phyloP scores from a whole-genome alignment of 345 rosid species.

The Gossypium ekmanianum region DNA sequence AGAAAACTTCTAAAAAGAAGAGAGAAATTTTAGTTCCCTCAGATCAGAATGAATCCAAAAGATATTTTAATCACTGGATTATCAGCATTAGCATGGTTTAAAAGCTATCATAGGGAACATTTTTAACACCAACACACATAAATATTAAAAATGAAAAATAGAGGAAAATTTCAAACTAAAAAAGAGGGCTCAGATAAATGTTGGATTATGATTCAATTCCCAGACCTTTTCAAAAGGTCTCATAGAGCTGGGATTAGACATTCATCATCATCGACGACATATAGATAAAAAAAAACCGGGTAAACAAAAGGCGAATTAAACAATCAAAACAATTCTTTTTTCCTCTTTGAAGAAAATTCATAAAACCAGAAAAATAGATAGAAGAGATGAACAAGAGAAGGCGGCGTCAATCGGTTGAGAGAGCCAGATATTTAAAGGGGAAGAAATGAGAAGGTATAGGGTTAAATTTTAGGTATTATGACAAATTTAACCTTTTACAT shows the following conservation, averaged over 20 bases:
- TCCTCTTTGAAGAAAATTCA: not conserved
- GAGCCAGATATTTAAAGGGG: not conserved
- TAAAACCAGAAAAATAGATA: not conserved
- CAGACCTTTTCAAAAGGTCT: not conserved
- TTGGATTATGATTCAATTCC: not conserved
- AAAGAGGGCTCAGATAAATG: not conserved
- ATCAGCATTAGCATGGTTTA: not conserved
- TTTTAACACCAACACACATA: not conserved
- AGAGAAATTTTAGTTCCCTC: not conserved
- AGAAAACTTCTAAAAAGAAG: not conserved
- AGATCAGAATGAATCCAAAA: not conserved
- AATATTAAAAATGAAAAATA: not conserved
- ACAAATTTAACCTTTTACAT: no score
- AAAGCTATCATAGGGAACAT: not conserved
- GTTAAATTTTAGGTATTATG: not conserved
- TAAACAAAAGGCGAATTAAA: not conserved
- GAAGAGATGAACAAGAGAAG: not conserved
- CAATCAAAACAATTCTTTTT: not conserved
- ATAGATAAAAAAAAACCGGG: not conserved
- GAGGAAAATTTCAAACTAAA: not conserved
- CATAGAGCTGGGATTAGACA: conserved; percentile 12
- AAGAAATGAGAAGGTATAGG: not conserved
- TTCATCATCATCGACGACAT: conserved; percentile 2
- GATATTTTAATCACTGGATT: not conserved
- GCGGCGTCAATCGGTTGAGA: not conserved